Conservation (phyloP, 345 rosid genomes). For the Hypericum perforatum region DNA sequence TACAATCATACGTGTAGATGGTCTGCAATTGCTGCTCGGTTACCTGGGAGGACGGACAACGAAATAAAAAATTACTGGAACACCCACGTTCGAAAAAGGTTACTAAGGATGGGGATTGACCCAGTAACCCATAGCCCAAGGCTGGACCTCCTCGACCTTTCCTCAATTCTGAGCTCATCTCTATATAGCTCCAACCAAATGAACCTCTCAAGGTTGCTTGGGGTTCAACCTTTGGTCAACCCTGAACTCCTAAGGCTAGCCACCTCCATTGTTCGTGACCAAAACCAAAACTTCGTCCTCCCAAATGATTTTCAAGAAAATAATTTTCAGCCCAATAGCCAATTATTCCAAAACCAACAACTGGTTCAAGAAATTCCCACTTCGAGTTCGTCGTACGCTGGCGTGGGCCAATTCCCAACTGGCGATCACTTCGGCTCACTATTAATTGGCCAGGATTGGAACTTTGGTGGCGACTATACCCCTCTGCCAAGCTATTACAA, state of each 20-base stretch:
- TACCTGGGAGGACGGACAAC: constrained; percentile 82
- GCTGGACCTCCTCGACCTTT: constrained; percentile 61
- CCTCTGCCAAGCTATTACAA: constrained; percentile 12
- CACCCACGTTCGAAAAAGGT: constrained; percentile 64
- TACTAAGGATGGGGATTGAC: constrained; percentile 80
- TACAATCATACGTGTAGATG: constrained; percentile 31
- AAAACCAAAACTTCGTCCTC: constrained; percentile 10
- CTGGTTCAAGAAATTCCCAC: constrained; percentile 30
- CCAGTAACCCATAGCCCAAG: constrained; percentile 75
- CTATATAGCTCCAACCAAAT: constrained; percentile 37
- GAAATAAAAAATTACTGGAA: constrained; percentile 84
- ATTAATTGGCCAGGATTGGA: constrained; percentile 13
- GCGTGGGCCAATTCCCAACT: constrained; percentile 16
- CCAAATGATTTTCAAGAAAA: constrained; percentile 26
- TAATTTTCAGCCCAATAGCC: constrained; percentile 21
- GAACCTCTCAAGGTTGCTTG: constrained; percentile 37
- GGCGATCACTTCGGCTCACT: constrained; percentile 6
- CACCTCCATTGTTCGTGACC: constrained; percentile 26
- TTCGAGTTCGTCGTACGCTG: constrained; percentile 17
- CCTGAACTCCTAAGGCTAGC: constrained; percentile 38
- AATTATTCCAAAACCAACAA: constrained; percentile 16
- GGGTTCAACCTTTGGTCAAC: constrained; percentile 29
- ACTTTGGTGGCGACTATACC: constrained; percentile 25
- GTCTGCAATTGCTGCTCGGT: constrained; percentile 72
- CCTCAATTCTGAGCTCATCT: constrained; percentile 43